Evolutionary conservation across 2,329 filamentous ascomycete species (phyloP).

Genomic region (Pseudomassariella vexata): DNA sequence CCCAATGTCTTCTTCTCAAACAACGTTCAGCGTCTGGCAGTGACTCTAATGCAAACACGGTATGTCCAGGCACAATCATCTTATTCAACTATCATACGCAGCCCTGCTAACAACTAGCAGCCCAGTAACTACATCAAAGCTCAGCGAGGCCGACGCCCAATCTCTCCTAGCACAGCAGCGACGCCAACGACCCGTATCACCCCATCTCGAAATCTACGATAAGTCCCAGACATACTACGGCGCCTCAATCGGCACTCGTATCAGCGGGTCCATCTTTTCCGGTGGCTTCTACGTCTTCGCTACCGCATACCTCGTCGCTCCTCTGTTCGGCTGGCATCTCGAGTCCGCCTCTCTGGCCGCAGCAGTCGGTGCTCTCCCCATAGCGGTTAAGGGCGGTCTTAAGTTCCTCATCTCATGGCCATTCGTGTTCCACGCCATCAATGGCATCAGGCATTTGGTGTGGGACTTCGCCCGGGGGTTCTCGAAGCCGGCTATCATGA

Average conservation of each 20-base stretch:
- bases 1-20: constrained; percentile 41
- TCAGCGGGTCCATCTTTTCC: constrained; percentile 71
- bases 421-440: constrained; percentile 52
- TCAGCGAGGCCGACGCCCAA: constrained; percentile 47
- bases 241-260: constrained; percentile 68
- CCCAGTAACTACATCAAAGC: constrained; percentile 49
- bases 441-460: constrained; percentile 48
- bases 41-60: constrained; percentile 41
- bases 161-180: constrained; percentile 77
- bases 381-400: constrained; percentile 50
- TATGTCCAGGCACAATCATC: too few species aligned
- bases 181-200: constrained; percentile 71
- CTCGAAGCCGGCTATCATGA: constrained; percentile 38
- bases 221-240: constrained; percentile 80
- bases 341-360: constrained; percentile 56
- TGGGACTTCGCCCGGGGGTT: constrained; percentile 50
- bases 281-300: constrained; percentile 76
- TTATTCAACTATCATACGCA: too few species aligned
- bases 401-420: constrained; percentile 54
- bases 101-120: too few species aligned
- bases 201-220: constrained; percentile 82
- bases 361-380: constrained; percentile 52
- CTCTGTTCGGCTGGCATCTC: constrained; percentile 61
- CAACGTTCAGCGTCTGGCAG: constrained; percentile 39
- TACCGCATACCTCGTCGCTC: constrained; percentile 73